phyloP scores from a whole-genome alignment of 208 protist species.

The Leptomonas seymouri region DNA sequence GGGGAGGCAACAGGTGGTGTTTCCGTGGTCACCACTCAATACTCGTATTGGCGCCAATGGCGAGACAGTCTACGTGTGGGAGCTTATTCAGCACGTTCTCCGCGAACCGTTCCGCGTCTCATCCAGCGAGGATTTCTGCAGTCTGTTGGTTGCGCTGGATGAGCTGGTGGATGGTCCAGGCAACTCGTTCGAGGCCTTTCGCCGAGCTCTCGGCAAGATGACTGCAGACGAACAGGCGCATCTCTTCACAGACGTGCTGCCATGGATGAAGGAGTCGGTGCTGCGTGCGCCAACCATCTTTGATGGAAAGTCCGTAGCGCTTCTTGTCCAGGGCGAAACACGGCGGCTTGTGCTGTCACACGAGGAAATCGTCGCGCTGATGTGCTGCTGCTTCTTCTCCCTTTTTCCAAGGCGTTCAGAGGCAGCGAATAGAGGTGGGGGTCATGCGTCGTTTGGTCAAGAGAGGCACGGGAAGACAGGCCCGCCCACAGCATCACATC shows the following conservation, averaged over 20 bases:
- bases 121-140: constrained; percentile 33
- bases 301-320: constrained; percentile 10
- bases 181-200: constrained; percentile 30
- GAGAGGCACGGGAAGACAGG: too few species aligned
- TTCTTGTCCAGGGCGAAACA: constrained; percentile 38
- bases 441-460: too few species aligned
- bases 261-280: constrained; percentile 60
- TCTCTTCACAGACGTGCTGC: constrained; percentile 56
- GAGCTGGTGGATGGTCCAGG: constrained; percentile 2
- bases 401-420: constrained; percentile 57
- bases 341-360: constrained; percentile 30
- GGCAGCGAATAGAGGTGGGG: constrained; percentile 1
- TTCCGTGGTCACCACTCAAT: constrained; percentile 42
- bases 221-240: constrained; percentile 20
- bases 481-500: too few species aligned
- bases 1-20: constrained; percentile 33
- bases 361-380: constrained; percentile 41
- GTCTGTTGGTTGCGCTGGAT: constrained; percentile 33
- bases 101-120: not conserved
- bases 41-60: not conserved
- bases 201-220: constrained; percentile 32
- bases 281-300: constrained; percentile 36
- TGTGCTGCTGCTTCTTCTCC: constrained; percentile 74
- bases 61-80: constrained; percentile 22
- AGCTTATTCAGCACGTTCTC: constrained; percentile 32